Conservation (phyloP, 371 early-diverging fungal genomes). For the Synchytrium microbalum region DNA sequence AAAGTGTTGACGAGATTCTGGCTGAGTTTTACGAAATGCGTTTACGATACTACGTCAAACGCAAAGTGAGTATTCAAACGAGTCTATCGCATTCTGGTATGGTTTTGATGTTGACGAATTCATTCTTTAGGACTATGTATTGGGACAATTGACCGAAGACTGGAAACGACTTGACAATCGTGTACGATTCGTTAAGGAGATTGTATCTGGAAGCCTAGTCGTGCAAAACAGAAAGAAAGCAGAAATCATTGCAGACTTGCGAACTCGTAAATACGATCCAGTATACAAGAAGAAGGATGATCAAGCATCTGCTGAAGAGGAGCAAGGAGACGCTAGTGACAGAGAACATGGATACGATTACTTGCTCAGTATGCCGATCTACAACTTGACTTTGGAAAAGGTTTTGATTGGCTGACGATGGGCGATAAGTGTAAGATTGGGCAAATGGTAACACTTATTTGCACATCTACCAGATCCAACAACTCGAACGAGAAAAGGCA, state of each 20-base stretch:
- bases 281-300: slow-evolving; percentile 48
- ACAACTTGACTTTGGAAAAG: slow-evolving; percentile 88
- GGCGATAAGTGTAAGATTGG: too few species aligned
- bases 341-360: slow-evolving; percentile 75
- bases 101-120: not conserved
- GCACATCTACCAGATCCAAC: slow-evolving; percentile 47
- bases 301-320: slow-evolving; percentile 41
- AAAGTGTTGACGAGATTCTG: slow-evolving; percentile 73
- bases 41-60: slow-evolving; percentile 74
- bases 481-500: slow-evolving; percentile 65
- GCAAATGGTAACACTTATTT: slow-evolving; percentile 1
- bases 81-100: not conserved
- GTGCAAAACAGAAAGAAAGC: slow-evolving; percentile 83
- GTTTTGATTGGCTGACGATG: slow-evolving; percentile 23
- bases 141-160: slow-evolving; percentile 66
- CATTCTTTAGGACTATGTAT: slow-evolving; percentile 50
- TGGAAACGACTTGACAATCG: slow-evolving; percentile 78
- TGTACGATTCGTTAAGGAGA: slow-evolving; percentile 89
- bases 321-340: slow-evolving; percentile 19
- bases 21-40: slow-evolving; percentile 90
- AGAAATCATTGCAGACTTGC: slow-evolving; percentile 75
- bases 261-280: slow-evolving; percentile 56
- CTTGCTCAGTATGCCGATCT: slow-evolving; percentile 88
- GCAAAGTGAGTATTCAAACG: slow-evolving; percentile 62
- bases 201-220: slow-evolving; percentile 73